These are phyloP conservation scores for Hibiscus tridactylites DNA, from an alignment of 345 rosid genomes.

Conservation along the genomic window DNA sequence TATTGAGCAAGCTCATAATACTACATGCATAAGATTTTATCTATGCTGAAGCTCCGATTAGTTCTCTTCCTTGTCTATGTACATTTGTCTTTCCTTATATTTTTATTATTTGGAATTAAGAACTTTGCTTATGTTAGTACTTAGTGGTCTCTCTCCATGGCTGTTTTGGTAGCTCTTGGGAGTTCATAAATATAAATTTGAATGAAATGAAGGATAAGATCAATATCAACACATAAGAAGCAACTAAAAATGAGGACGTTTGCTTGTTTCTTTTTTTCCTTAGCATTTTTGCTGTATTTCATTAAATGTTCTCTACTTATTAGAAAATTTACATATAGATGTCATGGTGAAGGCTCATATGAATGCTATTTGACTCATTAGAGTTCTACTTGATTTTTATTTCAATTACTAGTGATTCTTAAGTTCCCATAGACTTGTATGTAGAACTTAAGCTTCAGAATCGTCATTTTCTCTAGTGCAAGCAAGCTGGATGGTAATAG, in stretches of 20 bases:
- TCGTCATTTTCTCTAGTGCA: not conserved
- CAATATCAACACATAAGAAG: not conserved
- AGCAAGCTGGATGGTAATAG: not conserved
- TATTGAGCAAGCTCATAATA: not conserved
- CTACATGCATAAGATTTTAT: constrained; percentile 1
- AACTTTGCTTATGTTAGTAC: not conserved
- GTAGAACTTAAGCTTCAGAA: not conserved
- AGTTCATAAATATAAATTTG: not conserved
- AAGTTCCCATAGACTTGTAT: not conserved
- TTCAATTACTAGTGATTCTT: not conserved
- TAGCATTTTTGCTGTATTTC: not conserved
- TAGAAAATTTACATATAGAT: not conserved
- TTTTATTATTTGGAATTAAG: not conserved
- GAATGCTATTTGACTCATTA: not conserved
- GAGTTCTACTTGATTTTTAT: not conserved
- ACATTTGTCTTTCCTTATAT: not conserved
- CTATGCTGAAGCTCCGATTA: not conserved
- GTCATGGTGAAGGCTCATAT: not conserved
- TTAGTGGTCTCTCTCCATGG: not conserved
- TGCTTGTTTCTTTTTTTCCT: not conserved
- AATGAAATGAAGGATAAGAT: not conserved
- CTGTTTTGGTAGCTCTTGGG: not conserved
- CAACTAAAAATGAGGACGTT: not conserved
- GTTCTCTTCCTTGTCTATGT: not conserved
- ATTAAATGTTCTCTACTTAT: not conserved